Base-by-base conservation (phyloP, 352 stramenopile genomes). In the Globisporangium splendens region DNA sequence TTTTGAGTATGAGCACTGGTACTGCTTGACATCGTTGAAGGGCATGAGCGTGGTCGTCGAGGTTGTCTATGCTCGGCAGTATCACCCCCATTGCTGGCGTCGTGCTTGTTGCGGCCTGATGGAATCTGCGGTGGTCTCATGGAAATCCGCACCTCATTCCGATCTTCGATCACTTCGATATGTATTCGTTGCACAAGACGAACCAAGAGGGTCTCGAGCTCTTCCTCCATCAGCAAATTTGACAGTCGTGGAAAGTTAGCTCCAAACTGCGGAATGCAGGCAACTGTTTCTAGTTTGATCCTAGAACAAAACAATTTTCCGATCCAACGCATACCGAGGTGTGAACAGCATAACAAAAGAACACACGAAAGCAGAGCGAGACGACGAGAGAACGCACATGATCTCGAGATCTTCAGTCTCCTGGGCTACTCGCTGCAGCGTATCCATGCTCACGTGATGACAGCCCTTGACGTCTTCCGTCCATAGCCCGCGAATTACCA, bases 221-320 rank as follows among this genome's bases (percentile, higher is more conserved):
- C 79, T 21, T 86, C 62, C 31, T 89, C 83, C 1, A 75, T 79
- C 31, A 93, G 54, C 7, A 89, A 54, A 20, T 57, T 50, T 13
- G 83, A 91, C 5, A 93, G 62, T 0, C 80, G 75, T n/a, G 83
- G 83, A n/a, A 89, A 72, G 50, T 89, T 93, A 35, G 28, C 28
- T 11, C 79, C 75, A 1, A 68, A 43, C 2, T 67, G 68, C 1
- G 75, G 51, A 1, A 83, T 54, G 18, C 70, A 69, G 13, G 70
- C 68, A 8, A 93, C 68, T 1, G 77, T 89, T 54, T 88, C 77
- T 1, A 91, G 68, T 43, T 93, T 91, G 66, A 88, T 87, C 79
- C 83, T 92, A 35, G 51, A 13, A 12, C 3, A 46, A 50, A 41
- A 11, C 17, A 20, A n/a, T 39, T 24, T n/a, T 43, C 18, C 18